Conservation (phyloP, 2,329 filamentous ascomycete genomes). For the Cyphellophora attinorum region DNA sequence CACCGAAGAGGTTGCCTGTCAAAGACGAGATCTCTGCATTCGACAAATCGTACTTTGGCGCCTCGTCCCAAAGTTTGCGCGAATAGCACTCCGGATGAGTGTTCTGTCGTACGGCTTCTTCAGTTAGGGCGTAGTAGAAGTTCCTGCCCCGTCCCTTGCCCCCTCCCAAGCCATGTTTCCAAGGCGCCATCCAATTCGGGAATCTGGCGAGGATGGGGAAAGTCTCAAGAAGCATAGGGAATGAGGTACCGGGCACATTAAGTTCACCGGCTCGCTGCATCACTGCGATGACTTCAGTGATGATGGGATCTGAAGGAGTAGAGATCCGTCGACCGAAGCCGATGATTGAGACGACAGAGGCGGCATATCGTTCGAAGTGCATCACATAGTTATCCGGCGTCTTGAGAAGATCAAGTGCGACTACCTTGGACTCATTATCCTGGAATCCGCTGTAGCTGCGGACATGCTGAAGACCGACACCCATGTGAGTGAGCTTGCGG, state of each 20-base stretch:
- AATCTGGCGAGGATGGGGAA: constrained; percentile 42
- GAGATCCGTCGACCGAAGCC: constrained; percentile 28
- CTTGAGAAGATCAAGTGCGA: constrained; percentile 35
- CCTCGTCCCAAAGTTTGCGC: constrained; percentile 39
- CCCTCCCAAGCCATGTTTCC: constrained; percentile 36
- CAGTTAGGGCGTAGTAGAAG: constrained; percentile 44
- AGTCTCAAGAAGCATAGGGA: constrained; percentile 49
- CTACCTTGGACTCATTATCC: constrained; percentile 47
- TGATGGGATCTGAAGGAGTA: constrained; percentile 45
- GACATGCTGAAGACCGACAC: constrained; percentile 47
- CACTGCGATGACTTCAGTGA: constrained; percentile 51
- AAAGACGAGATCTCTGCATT: constrained; percentile 37
- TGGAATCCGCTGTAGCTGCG: constrained; percentile 45
- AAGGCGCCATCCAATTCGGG: constrained; percentile 40
- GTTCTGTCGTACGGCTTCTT: constrained; percentile 37
- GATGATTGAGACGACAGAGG: constrained; percentile 31
- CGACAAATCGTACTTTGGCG: constrained; percentile 36
- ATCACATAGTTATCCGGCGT: constrained; percentile 26
- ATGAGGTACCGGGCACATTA: constrained; percentile 45
- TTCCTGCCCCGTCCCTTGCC: constrained; percentile 38
- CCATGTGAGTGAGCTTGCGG: constrained; percentile 44
- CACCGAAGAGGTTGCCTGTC: constrained; percentile 32
- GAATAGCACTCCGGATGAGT: constrained; percentile 32
- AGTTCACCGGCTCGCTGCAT: constrained; percentile 51
- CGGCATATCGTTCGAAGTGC: constrained; percentile 31